Conservation (phyloP, 306 rosid species). For the Prunus mira region DNA sequence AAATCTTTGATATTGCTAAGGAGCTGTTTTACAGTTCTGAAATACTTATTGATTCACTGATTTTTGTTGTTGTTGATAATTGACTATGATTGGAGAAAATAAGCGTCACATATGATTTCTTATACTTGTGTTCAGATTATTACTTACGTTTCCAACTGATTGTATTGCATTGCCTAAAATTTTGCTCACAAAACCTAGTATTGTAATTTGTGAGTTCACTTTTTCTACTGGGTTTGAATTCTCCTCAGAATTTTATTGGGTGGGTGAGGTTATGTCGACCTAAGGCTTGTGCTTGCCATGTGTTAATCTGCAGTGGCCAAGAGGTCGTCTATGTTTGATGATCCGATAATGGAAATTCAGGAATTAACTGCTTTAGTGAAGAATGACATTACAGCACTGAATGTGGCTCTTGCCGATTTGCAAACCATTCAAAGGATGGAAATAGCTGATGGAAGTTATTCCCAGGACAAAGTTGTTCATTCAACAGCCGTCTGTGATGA, state of each 20-base stretch:
- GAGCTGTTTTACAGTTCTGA: not conserved
- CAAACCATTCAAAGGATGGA: constrained; percentile 79
- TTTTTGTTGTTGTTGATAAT: not conserved
- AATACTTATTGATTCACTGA: not conserved
- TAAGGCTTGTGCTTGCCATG: not conserved
- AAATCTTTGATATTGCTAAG: not conserved
- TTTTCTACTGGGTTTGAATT: not conserved
- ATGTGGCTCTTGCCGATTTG: constrained; percentile 70
- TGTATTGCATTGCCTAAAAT: not conserved
- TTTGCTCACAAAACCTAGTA: not conserved
- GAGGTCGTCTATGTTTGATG: constrained; percentile 84
- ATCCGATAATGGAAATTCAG: constrained; percentile 78
- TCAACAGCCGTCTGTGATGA: constrained; percentile 88
- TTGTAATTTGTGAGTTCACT: not conserved
- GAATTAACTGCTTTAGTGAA: constrained; percentile 70
- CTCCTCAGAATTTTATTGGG: not conserved
- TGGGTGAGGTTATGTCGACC: not conserved
- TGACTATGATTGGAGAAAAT: not conserved
- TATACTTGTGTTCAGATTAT: not conserved
- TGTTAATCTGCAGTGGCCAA: constrained; percentile 62
- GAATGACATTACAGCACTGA: constrained; percentile 83
- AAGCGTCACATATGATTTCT: not conserved
- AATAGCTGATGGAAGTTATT: constrained; percentile 64
- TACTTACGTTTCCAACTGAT: not conserved
- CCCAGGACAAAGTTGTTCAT: constrained; percentile 78